Base-by-base conservation (phyloP, 1,284 basidiomycete genomes). In the Rhodotorula sp. region DNA sequence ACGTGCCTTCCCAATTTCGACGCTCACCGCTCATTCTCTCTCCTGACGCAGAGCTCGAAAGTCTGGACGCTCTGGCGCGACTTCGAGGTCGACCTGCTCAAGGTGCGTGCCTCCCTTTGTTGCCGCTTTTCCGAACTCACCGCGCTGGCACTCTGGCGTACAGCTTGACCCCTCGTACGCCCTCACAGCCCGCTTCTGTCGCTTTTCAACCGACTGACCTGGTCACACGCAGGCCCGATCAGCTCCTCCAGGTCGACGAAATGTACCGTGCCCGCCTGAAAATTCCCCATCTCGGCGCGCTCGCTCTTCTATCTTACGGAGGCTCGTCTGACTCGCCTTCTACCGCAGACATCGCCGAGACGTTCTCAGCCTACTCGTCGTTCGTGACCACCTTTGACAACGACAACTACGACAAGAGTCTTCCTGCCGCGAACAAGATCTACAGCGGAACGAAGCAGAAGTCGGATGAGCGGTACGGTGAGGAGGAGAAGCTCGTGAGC, bases 361-460 rank as follows among this genome's bases (percentile, higher is more conserved):
- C 92, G 0, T 89, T 90, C 67, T 88, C 91, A 77, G 84, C 87
- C 4, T 97, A 94, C 80, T 96, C 94, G 3, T 87, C 89, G 0
- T 96, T 95, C 81, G 91, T 92, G 29, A 92, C 92, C 0, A 86
- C 86, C 54, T 86, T 90, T 81, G 85, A 88, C n/a, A 84, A 89
- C 0, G 82, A 86, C 27, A 86, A 89, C 66, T 97, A 97, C 79
- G 92, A 95, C 80, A 79, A 82, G 0, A 82, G 89, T 15, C 85
- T 97, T 56, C 86, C 95, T 27, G 81, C 86, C 4, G 91, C 91
- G 1, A 92, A 91, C 36, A 90, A 90, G 80, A 48, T 74, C 36
- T 77, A 72, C 60, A 66, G 62, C 37, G 56, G 54, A 1, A 67
- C 75, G 4, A 61, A 60, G n/a, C 66, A 68, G 58, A 57, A 61